Evolutionary conservation across 139 green algal species (phyloP).

Genomic region (Desmodesmus armatus): DNA sequence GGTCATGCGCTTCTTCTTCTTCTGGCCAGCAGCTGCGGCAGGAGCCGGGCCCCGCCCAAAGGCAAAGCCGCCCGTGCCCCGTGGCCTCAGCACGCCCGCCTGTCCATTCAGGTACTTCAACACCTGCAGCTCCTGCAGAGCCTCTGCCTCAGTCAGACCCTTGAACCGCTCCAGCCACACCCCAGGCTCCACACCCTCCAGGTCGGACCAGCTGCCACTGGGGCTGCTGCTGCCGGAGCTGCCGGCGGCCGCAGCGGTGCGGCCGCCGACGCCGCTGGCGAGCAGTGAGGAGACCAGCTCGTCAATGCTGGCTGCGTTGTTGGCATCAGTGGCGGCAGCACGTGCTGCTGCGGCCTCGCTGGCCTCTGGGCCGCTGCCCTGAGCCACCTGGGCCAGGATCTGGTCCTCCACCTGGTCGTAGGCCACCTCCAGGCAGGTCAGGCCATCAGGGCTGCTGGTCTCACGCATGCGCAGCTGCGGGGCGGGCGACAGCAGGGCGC

Average conservation of each 20-base stretch:
- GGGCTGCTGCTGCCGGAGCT: constrained; percentile 14
- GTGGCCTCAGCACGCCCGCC: constrained; percentile 17
- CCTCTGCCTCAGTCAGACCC: constrained; percentile 32
- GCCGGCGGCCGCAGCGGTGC: neutral
- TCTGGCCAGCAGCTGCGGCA: neutral
- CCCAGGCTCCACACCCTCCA: neutral
- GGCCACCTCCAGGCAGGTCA: constrained; percentile 13
- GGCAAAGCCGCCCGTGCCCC: neutral
- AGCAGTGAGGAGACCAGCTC: constrained; percentile 5
- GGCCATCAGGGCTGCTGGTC: neutral
- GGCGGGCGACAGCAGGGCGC: too few relatives aligned
- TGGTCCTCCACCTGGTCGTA: constrained; percentile 42
- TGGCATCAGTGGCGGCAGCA: neutral
- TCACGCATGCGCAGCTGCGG: constrained; percentile 33
- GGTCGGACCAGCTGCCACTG: too few relatives aligned
- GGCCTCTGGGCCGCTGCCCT: neutral
- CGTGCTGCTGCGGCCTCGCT: neutral
- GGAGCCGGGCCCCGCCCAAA: neutral
- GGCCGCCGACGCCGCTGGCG: too few relatives aligned
- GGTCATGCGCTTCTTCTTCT: constrained; percentile 30
- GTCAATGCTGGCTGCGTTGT: constrained; percentile 20
- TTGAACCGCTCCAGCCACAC: constrained; percentile 42
- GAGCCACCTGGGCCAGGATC: constrained; percentile 17
- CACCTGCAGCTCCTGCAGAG: constrained; percentile 23
- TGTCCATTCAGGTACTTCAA: constrained; percentile 31